Evolutionary conservation across 495 filamentous ascomycete genomes (phyloP), one percentile per base, ranked within the genome.

Genomic region (Saxispiralis lemnorum): DNA sequence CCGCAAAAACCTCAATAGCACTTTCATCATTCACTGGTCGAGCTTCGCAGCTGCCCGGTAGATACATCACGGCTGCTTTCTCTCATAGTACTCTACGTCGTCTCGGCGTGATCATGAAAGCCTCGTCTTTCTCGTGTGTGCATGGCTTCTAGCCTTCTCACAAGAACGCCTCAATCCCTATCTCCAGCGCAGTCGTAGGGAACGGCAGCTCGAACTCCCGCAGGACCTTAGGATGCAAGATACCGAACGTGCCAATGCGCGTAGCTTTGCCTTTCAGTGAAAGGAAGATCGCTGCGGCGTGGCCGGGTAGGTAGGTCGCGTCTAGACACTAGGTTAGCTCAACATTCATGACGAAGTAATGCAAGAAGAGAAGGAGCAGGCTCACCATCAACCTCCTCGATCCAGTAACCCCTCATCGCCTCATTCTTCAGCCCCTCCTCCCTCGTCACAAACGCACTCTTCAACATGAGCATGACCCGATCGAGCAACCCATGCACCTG

Each of bases 151-250:
- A 28, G 5, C 24, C 9, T 28, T 9, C 24, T 28, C 24, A 97
- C 56, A 97, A 68, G 73, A 97, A 96, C 46, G 83, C 75, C 63
- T 95, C 92, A 15, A 99, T 74, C 56, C 96, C 89, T 47, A 99
- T 66, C 68, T 96, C 92, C 54, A 99, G 61, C n/a, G 81, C 82
- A 64, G 84, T 94, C 59, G 89, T 81, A 34, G 89, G 89, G 65
- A 87, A 85, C 72, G 72, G 83, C 48, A 99, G 67, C 49, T 95
- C 89, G 58, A 86, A 99, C 50, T 87, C 87, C 59, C 92, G 83
- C 52, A 96, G 64, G 40, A 95, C 92, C 6, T 74, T 80, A 5
- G 89, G 89, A 59, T 96, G 89, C 52, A 95, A 63, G 30, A 96
- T 88, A 52, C 89, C 89, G 58, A 99, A 88, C 52, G 76, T 70